phyloP scores from a whole-genome alignment of 2,329 filamentous ascomycete species.

The Venturia aucupariae region DNA sequence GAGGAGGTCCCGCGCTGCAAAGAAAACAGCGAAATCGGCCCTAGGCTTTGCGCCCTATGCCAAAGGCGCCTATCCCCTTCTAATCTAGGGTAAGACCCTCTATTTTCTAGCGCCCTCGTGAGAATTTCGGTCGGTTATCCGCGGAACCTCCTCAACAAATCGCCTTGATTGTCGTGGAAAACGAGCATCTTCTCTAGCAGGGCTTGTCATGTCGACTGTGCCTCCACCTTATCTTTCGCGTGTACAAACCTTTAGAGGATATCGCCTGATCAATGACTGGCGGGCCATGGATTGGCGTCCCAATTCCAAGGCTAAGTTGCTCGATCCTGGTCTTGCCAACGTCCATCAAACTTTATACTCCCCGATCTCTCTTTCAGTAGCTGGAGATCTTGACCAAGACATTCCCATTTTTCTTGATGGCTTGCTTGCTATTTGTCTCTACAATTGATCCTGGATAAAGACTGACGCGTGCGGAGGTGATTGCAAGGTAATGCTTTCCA shows the following conservation, averaged over 20 bases:
- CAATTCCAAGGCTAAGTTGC: neutral
- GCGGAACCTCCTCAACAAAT: neutral
- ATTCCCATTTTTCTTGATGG: neutral
- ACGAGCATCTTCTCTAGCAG: no score
- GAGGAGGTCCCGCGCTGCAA: no score
- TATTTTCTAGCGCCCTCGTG: neutral
- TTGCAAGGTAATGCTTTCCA: neutral
- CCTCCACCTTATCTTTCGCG: neutral
- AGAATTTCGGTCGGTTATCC: neutral
- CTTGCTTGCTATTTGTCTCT: neutral
- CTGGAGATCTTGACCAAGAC: neutral
- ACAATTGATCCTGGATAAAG: neutral
- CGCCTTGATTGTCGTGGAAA: neutral
- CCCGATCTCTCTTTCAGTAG: neutral
- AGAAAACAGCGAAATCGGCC: neutral
- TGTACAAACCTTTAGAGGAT: constrained; percentile 1
- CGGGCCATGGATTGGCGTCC: neutral
- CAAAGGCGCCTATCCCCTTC: neutral
- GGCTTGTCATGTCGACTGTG: neutral
- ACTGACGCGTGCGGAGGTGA: neutral
- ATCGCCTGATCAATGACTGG: constrained; percentile 3
- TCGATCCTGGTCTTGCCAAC: no score
- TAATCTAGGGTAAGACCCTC: neutral
- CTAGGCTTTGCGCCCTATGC: neutral
- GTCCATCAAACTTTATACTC: neutral